phyloP scores from a whole-genome alignment of 169 alveolate species.

The Plasmodium blacklocki region DNA sequence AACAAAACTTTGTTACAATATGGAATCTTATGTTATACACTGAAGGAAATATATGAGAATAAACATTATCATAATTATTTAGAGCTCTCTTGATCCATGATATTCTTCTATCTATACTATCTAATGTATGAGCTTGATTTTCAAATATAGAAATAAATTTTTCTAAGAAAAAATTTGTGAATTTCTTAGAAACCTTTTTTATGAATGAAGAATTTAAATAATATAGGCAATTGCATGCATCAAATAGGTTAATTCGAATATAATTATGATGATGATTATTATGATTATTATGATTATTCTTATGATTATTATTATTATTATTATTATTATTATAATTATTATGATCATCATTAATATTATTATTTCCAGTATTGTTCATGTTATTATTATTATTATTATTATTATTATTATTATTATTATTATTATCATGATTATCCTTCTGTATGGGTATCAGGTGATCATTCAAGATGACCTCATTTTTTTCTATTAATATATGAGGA shows the following conservation, averaged over 20 bases:
- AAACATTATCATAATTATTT: slow-evolving; percentile 61
- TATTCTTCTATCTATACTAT: slow-evolving; percentile 61
- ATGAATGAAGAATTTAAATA: slow-evolving; percentile 18
- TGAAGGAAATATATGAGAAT: slow-evolving; percentile 47
- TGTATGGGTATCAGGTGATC: neutral
- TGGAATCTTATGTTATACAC: slow-evolving; percentile 49
- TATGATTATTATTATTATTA: neutral
- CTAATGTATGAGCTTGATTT: slow-evolving; percentile 65
- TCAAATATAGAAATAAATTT: slow-evolving; percentile 46
- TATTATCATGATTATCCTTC: neutral
- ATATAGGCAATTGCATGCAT: slow-evolving; percentile 72
- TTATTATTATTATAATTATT: neutral
- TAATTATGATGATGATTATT: neutral
- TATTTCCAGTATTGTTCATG: neutral
- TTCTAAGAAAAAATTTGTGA: slow-evolving; percentile 55
- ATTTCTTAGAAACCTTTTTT: slow-evolving; percentile 30
- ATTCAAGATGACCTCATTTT: slow-evolving; percentile 16
- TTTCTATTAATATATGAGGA: slow-evolving; percentile 60
- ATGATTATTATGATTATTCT: neutral
- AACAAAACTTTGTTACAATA: slow-evolving; percentile 49
- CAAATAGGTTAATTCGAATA: slow-evolving; percentile 37
- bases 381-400: too few species aligned
- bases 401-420: neutral
- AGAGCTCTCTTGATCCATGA: slow-evolving; percentile 65
- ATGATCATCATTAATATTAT: neutral